Evolutionary conservation across 1,284 basidiomycete species (phyloP).

Genomic region (Leccinum cinnamomeum): DNA sequence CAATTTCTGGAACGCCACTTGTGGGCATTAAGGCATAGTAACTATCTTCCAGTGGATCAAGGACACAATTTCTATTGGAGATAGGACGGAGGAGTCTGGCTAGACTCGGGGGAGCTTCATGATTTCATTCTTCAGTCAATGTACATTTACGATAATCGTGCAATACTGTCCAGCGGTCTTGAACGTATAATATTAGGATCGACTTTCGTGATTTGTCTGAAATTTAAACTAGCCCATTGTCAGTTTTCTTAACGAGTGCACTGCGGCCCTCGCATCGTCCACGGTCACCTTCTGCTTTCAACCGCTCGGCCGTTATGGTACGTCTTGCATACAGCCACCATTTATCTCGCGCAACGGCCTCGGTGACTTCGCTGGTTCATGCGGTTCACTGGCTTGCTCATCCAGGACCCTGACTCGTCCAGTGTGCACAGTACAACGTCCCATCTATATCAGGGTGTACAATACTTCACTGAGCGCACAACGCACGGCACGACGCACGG

Average conservation of each 20-base stretch:
- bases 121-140: neutral
- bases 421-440: too few relatives aligned
- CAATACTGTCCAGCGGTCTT: neutral
- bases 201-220: neutral
- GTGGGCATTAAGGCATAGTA: constrained; percentile 24
- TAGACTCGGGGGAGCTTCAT: neutral
- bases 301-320: neutral
- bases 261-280: neutral
- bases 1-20: neutral
- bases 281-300: neutral
- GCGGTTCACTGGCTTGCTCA: neutral
- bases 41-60: neutral
- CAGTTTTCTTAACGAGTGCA: neutral
- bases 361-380: neutral
- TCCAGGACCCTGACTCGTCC: too few relatives aligned
- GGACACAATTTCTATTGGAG: neutral
- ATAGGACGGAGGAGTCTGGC: neutral
- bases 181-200: neutral
- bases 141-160: neutral
- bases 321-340: neutral
- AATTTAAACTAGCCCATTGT: neutral
- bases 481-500: too few relatives aligned
- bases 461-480: too few relatives aligned
- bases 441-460: too few relatives aligned
- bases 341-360: neutral